These are phyloP conservation scores for Metarhizium brunneum DNA, from an alignment of 2,329 filamentous ascomycete genomes.

Conservation along the genomic window DNA sequence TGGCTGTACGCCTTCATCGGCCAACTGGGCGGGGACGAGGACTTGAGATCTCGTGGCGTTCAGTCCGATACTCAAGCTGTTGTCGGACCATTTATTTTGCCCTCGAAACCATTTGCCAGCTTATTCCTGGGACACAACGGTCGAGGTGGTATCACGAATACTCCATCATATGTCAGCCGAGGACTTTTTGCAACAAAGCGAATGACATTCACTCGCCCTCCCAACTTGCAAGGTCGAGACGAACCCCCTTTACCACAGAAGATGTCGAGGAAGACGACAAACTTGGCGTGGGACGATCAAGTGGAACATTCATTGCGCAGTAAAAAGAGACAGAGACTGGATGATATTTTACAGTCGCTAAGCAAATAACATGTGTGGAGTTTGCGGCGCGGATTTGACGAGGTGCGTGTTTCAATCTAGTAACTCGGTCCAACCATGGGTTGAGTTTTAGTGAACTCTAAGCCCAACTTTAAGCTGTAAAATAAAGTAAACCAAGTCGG, in stretches of 20 bases:
- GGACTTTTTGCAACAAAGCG: slow-evolving; percentile 24
- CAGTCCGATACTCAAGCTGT: slow-evolving; percentile 18
- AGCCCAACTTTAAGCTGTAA: background rate
- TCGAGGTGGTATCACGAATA: slow-evolving; percentile 22
- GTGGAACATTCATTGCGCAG: slow-evolving; percentile 15
- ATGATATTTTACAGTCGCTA: slow-evolving; percentile 21
- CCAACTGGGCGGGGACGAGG: slow-evolving; percentile 25
- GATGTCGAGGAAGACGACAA: slow-evolving; percentile 8
- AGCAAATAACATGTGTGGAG: background rate
- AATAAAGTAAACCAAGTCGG: background rate
- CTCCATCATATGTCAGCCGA: slow-evolving; percentile 25
- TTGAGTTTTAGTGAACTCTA: background rate
- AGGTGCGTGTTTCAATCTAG: background rate
- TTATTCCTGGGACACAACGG: slow-evolving; percentile 28
- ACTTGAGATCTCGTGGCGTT: slow-evolving; percentile 17
- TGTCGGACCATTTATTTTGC: slow-evolving; percentile 27
- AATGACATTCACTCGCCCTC: slow-evolving; percentile 23
- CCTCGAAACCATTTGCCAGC: slow-evolving; percentile 27
- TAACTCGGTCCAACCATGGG: background rate
- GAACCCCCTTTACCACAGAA: slow-evolving; percentile 4
- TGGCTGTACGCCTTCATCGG: slow-evolving; percentile 32
- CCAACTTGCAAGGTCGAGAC: slow-evolving; percentile 3
- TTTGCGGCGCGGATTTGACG: background rate
- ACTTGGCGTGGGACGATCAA: slow-evolving; percentile 8
- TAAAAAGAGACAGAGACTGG: slow-evolving; percentile 24